Evolutionary conservation across 176 grass and related monocot species (phyloP), one percentile per base, ranked within the genome.

Genomic region (Aegilops longissima): DNA sequence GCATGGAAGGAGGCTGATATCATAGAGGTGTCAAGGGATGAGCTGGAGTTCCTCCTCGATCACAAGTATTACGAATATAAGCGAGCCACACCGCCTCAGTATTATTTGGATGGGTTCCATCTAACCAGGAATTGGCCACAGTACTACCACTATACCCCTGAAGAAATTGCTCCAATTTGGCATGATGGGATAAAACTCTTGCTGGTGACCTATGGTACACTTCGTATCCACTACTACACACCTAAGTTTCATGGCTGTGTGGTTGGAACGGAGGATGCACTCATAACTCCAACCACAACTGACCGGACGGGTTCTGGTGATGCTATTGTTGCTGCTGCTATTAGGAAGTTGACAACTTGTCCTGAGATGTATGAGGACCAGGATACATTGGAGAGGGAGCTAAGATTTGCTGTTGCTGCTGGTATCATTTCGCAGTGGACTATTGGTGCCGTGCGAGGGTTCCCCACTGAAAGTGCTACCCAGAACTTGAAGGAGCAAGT

Each of bases 401-500:
- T 98, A 27, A 89, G 96, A 31, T 96, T 96, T 87, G 87, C 88
- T 75, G 85, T 94, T 86, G 90, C 92, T 44, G 96, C 93, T 58
- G 96, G 96, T 67, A 98, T 98, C 42, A 96, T 96, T 87, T 91
- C 96, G 63, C 94, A 96, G 27, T 98, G 96, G 96, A 98, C 93
- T 18, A 94, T 91, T 75, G 93, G 96, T 63, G 91, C 92, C 0
- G 83, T 96, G 18, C 84, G 90, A 92, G 96, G 96, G 13, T 94
- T 98, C 76, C 96, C 96, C 61, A 94, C 92, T 21, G 96, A 98
- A 87, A 92, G 92, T 87, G 94, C 96, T 45, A 45, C 90, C 25
- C 90, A 96, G 76, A 98, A 98, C 82, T 71, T 94, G 79, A 98
- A 98, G 88, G 92, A 95, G 90, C 87, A 92, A 89, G 86, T 94